Base-by-base conservation (phyloP, 192 early-diverging fungal species). In the Chytriomyces sp. region DNA sequence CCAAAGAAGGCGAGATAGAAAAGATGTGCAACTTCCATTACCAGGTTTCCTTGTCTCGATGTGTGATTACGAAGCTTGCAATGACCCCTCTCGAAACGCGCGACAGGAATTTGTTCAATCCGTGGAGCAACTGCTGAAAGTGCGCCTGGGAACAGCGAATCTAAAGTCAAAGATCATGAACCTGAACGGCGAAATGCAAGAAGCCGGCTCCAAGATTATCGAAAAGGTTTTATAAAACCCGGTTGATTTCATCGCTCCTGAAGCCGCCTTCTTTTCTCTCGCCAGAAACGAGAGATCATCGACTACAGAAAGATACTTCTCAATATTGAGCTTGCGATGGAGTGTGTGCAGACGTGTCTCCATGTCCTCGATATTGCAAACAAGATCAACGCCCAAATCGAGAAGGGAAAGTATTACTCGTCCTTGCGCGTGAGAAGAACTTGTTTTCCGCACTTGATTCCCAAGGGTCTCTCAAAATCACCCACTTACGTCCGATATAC, bases 1-100 rank as follows among this genome's bases (percentile, higher is more conserved):
- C 90, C 64, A 98, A 98, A 75, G 96, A 98, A 75, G 87, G 88
- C 45, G 98, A 99, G 82, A 99, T 99, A 72, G 96, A 98, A 86
- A 91, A 93, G 68, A 94, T 99, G 86, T 99, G 98, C 84, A 94
- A 93, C 78, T 89, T 91, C 81, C 93, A 99, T 82, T 97, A 97
- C 81, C 93, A 98, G 86, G 96, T 93, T 67, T 53, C 7, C 24
- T 23, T 77, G 43, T 53, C 20, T 74, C 43, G 67, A 8, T 11
- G 43, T 60, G 13, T 69, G 43, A 69, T 28, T 45, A 50, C 67
- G 11, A 11, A 11, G 69, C 18, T 50, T 11, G n/a, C 48, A 24
- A 11, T 45, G 48, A 9, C 18, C 1, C 43, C 45, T 10, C 59
- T 11, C 45, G n/a, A 63, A 6, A 48, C 3, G 24, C 44, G 5